These are phyloP conservation scores for Hypoxylon rubiginosum DNA, from an alignment of 2,329 filamentous ascomycete genomes.

Conservation along the genomic window DNA sequence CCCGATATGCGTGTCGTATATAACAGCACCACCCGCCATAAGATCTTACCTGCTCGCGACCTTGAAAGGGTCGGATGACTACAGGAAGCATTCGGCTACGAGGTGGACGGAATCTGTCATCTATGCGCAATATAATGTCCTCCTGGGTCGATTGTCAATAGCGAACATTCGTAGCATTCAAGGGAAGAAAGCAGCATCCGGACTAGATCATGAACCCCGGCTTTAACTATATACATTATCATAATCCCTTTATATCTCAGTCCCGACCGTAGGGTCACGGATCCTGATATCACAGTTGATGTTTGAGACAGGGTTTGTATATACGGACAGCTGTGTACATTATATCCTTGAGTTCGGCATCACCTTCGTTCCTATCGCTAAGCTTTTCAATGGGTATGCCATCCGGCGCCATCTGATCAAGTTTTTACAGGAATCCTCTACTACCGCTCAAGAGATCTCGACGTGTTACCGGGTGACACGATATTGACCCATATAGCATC, in stretches of 20 bases:
- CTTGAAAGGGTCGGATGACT: conserved; percentile 14
- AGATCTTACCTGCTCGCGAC: conserved; percentile 17
- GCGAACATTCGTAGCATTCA: background rate
- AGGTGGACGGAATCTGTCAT: conserved; percentile 25
- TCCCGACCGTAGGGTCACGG: background rate
- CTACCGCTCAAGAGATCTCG: too few species aligned
- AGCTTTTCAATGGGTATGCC: background rate
- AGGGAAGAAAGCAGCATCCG: background rate
- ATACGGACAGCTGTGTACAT: too few species aligned
- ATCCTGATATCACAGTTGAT: background rate
- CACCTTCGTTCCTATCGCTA: too few species aligned
- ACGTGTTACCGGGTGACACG: too few species aligned
- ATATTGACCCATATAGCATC: background rate
- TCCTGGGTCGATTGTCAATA: conserved; percentile 9
- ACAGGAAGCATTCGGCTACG: conserved; percentile 3
- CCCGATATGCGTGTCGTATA: conserved; percentile 25
- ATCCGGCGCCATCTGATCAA: background rate
- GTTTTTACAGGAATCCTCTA: background rate
- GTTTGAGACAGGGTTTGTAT: too few species aligned
- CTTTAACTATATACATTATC: background rate
- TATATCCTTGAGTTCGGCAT: background rate
- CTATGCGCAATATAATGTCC: conserved; percentile 5
- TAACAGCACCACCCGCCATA: conserved; percentile 4
- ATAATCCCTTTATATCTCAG: background rate
- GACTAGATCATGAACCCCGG: background rate